A percentile compares a stretch with the other conserved stretches of the same genome.
phyloP scores from a whole-genome alignment of 176 grass and related monocot genomes.

The Aechmea fasciata region DNA sequence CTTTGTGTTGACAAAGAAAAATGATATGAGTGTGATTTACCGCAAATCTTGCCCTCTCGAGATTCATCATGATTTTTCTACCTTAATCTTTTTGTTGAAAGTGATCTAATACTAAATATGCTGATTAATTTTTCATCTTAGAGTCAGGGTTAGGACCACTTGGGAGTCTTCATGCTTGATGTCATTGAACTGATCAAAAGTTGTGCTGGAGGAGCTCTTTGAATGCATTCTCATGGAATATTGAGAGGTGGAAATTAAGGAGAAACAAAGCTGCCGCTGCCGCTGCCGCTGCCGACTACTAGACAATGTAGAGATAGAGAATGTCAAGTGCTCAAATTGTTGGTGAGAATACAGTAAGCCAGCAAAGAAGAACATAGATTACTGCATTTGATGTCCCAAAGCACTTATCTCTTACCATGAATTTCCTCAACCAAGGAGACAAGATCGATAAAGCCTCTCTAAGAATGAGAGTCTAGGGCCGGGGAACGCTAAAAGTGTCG shows the following conservation, averaged over 20 bases:
- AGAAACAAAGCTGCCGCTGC: slow-evolving; percentile 15
- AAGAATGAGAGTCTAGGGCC: background rate
- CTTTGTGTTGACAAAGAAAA: no score
- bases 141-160: slow-evolving; percentile 11
- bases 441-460: slow-evolving; percentile 9
- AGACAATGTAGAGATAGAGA: background rate
- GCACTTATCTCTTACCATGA: slow-evolving; percentile 50
- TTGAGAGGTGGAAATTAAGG: slow-evolving; percentile 4
- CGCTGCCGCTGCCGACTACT: background rate
- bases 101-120: no score
- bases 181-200: slow-evolving; percentile 16
- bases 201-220: slow-evolving; percentile 24
- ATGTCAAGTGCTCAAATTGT: background rate
- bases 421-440: slow-evolving; percentile 10
- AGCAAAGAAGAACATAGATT: slow-evolving; percentile 14
- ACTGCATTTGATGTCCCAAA: slow-evolving; percentile 14
- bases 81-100: no score
- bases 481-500: slow-evolving; percentile 3
- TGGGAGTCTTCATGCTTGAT: slow-evolving; percentile 38
- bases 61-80: no score
- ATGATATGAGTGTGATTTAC: no score
- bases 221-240: slow-evolving; percentile 22
- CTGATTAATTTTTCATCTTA: no score
- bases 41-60: no score
- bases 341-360: slow-evolving; percentile 6